phyloP scores from a whole-genome alignment of 2,329 filamentous ascomycete genomes.

The Calonectria hongkongensis region DNA sequence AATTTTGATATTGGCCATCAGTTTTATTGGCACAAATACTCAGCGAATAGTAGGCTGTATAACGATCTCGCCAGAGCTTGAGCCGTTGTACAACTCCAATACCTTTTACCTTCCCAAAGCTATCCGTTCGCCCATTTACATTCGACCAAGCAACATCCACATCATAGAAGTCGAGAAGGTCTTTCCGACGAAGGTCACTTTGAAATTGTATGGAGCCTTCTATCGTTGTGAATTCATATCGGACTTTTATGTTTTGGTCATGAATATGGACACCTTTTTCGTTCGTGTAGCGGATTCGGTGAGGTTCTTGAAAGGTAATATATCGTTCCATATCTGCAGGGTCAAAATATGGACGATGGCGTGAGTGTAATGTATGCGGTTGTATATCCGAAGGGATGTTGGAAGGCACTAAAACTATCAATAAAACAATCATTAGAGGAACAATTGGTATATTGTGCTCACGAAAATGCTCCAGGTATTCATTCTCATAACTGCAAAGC shows the following conservation, averaged over 20 bases:
- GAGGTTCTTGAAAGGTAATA: constrained; percentile 68
- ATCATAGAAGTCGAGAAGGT: constrained; percentile 71
- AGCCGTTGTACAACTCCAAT: constrained; percentile 71
- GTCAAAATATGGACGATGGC: constrained; percentile 70
- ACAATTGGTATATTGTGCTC: constrained; percentile 48
- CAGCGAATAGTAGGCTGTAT: constrained; percentile 68
- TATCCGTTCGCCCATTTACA: constrained; percentile 68
- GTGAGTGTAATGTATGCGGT: constrained; percentile 70
- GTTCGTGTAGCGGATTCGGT: constrained; percentile 69
- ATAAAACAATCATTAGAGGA: constrained; percentile 9
- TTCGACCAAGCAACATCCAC: constrained; percentile 73
- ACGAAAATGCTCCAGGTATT: constrained; percentile 72
- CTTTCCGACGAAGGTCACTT: constrained; percentile 67
- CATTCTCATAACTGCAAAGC: constrained; percentile 72
- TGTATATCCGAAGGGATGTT: constrained; percentile 65
- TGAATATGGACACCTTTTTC: constrained; percentile 68
- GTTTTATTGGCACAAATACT: constrained; percentile 69
- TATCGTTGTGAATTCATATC: constrained; percentile 71
- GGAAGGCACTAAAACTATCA: constrained; percentile 64
- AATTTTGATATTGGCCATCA: constrained; percentile 68
- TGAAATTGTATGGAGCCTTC: constrained; percentile 70
- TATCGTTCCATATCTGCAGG: constrained; percentile 70
- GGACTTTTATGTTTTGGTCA: constrained; percentile 68
- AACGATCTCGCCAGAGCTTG: constrained; percentile 71
- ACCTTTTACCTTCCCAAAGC: constrained; percentile 70